These are phyloP conservation scores for Nemania abortiva DNA, from an alignment of 2,329 filamentous ascomycete genomes.

Conservation along the genomic window DNA sequence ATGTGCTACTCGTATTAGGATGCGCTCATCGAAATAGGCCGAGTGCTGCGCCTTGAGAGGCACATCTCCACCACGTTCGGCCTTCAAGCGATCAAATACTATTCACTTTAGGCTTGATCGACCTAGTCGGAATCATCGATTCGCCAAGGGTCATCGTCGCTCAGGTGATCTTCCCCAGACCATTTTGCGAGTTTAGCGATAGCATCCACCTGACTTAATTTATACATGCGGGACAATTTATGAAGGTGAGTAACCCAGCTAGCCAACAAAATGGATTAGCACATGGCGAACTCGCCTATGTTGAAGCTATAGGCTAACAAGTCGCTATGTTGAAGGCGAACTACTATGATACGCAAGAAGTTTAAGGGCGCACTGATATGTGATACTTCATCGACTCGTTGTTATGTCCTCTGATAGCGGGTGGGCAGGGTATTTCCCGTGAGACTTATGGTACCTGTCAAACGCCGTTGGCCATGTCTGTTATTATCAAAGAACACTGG, in stretches of 20 bases:
- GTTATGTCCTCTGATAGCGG: not conserved
- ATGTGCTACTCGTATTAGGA: slow-evolving; percentile 25
- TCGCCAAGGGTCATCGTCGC: slow-evolving; percentile 22
- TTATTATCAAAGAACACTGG: slow-evolving; percentile 4
- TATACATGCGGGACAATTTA: slow-evolving; percentile 26
- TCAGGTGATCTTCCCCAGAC: slow-evolving; percentile 29
- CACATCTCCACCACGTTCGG: slow-evolving; percentile 42
- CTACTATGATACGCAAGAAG: slow-evolving; percentile 4
- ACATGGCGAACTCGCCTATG: slow-evolving; percentile 11
- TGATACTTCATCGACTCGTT: slow-evolving; percentile 1
- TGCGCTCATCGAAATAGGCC: slow-evolving; percentile 34
- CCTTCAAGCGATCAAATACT: slow-evolving; percentile 34
- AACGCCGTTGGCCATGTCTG: slow-evolving; percentile 8
- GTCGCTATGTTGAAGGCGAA: not conserved
- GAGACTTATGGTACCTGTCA: slow-evolving; percentile 15
- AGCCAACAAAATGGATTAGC: slow-evolving; percentile 8
- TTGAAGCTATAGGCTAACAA: slow-evolving; percentile 7
- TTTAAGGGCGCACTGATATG: slow-evolving; percentile 12
- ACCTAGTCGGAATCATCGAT: slow-evolving; percentile 30
- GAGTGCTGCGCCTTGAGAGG: slow-evolving; percentile 41
- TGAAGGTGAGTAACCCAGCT: slow-evolving; percentile 21
- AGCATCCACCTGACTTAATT: slow-evolving; percentile 38
- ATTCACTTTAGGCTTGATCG: slow-evolving; percentile 39
- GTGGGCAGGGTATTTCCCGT: slow-evolving; percentile 32
- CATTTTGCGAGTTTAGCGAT: slow-evolving; percentile 11